These are phyloP conservation scores for Neurospora sp. DNA, from an alignment of 495 filamentous ascomycete genomes.

Conservation along the genomic window DNA sequence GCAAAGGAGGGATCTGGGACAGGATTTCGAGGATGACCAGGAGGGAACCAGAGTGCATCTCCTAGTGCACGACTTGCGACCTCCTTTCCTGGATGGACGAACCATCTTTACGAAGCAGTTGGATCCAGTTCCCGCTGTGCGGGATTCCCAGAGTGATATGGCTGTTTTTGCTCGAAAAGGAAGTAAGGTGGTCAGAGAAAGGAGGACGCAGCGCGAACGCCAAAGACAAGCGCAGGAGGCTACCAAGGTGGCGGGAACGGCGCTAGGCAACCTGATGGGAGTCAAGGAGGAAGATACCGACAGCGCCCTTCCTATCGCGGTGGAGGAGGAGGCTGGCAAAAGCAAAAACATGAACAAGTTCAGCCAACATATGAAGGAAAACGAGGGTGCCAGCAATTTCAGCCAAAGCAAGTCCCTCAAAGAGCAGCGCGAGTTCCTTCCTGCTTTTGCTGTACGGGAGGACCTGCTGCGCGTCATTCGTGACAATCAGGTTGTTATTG, in stretches of 20 bases:
- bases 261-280: conserved; percentile 88
- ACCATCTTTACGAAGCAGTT: conserved; percentile 96
- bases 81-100: conserved; percentile 90
- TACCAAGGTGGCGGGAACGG: conserved; percentile 85
- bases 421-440: conserved; percentile 90
- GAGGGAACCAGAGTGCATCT: conserved; percentile 86
- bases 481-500: conserved; percentile 94
- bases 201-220: conserved; percentile 82
- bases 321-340: conserved; percentile 51
- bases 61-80: conserved; percentile 85
- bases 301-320: conserved; percentile 65
- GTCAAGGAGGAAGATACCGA: conserved; percentile 92
- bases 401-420: conserved; percentile 82
- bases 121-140: conserved; percentile 86
- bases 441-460: conserved; percentile 94
- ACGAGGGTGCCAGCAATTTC: conserved; percentile 80
- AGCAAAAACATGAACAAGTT: conserved; percentile 62
- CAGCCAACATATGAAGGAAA: conserved; percentile 80
- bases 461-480: conserved; percentile 89
- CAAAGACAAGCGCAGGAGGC: conserved; percentile 94
- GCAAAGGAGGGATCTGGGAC: conserved; percentile 69
- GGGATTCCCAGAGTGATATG: conserved; percentile 97
- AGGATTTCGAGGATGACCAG: conserved; percentile 82
- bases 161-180: conserved; percentile 96
- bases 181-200: conserved; percentile 84